Base-by-base conservation (phyloP, 2,329 filamentous ascomycete genomes). In the Aspergillus latus region DNA sequence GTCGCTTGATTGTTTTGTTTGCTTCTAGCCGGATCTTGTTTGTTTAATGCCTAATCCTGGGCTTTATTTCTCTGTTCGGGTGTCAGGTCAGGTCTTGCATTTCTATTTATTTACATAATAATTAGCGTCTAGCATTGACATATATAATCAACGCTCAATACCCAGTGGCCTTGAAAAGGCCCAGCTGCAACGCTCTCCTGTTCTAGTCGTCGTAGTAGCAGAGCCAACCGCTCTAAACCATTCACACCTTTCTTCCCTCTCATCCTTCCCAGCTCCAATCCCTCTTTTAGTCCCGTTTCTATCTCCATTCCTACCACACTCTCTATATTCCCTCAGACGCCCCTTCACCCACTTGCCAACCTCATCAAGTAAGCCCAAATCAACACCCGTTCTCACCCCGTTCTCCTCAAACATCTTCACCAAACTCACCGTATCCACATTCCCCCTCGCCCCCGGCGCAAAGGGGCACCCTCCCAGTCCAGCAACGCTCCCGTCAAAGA, bases 381-480 rank as follows among this genome's bases (percentile, higher is more conserved):
- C 82, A 1, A 94, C 82, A 0, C 89, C 90, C 0, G 90, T 93
- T 42, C 85, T 78, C 75, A 90, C 85, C 0, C 90, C 90, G 52
- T 92, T 67, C 9, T 66, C 61, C 6, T 72, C 62, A 37, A 74
- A 74, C 62, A 88, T 87, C 68, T 93, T 90, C 1, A 94, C 87
- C 74, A 95, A 75, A 69, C 94, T 88, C 74, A 95, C 91, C 0
- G 90, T 92, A 1, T 89, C 86, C 11, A 93, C 88, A 70, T 95
- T 96, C 1, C 91, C 91, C 42, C 90, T 94, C 0, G 90, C 90
- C 0, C 91, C 91, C 0, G 90, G 90, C 61, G 87, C 89, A 68
- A 90, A 96, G 0, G 91, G 91, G 68, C 91, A 95, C 0, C 91
- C 91, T 1, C 91, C 91, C 0, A 96, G 78, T 0, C 91, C 90